A percentile compares a stretch with the other conserved stretches of the same genome.
phyloP scores from a whole-genome alignment of 1,139 yeast species.

The Protomyces pachydermus region DNA sequence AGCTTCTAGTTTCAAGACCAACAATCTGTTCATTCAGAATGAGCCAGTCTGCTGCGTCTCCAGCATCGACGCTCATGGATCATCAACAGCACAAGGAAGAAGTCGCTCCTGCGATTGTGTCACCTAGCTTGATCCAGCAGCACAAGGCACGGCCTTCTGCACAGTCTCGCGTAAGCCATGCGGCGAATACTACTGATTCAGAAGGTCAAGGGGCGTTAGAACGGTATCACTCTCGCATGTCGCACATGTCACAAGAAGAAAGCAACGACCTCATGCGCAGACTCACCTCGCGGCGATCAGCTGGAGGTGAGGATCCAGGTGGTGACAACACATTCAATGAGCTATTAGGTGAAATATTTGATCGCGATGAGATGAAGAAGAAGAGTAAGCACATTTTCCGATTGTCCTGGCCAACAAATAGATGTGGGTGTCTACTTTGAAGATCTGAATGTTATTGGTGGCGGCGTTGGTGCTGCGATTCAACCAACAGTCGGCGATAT shows the following conservation, averaged over 20 bases:
- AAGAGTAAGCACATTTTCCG: not conserved
- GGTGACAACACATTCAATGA: constrained; percentile 13
- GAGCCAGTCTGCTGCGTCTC: not conserved
- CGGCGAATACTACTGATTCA: not conserved
- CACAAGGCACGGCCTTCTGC: not conserved
- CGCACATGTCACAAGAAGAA: constrained; percentile 10
- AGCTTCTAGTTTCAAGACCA: no score
- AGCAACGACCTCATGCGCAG: constrained; percentile 4
- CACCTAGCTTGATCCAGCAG: not conserved
- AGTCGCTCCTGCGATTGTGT: not conserved
- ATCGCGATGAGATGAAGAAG: constrained; percentile 26
- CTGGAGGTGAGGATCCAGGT: not conserved
- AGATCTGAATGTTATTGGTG: constrained; percentile 48
- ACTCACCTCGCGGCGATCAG: constrained; percentile 14
- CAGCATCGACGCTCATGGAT: not conserved
- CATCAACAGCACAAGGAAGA: not conserved
- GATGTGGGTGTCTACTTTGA: constrained; percentile 48
- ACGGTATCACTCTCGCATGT: constrained; percentile 1
- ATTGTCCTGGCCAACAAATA: not conserved
- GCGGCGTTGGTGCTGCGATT: constrained; percentile 51
- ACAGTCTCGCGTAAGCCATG: not conserved
- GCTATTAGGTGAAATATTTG: constrained; percentile 8
- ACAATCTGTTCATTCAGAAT: not conserved
- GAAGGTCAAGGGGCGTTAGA: constrained; percentile 1
- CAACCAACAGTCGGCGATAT: constrained; percentile 49